Evolutionary conservation across 208 protist genomes (phyloP).

Genomic region (Leishmania tropica): DNA sequence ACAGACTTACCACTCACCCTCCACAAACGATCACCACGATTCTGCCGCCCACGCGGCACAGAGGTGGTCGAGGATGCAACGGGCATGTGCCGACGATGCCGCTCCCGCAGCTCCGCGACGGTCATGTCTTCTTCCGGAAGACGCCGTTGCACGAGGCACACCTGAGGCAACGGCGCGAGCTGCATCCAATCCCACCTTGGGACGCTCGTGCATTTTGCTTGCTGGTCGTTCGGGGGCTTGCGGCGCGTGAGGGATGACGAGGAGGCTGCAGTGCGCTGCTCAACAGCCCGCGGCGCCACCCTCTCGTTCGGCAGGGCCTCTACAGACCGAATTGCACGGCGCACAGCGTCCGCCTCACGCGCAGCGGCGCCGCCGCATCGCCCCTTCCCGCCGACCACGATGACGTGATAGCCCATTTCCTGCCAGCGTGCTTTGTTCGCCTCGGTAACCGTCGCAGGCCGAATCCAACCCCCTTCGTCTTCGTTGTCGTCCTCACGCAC

Average conservation of each 20-base stretch:
- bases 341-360: not conserved
- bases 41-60: not conserved
- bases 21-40: not conserved
- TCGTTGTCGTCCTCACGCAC: not conserved
- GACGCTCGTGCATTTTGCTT: not conserved
- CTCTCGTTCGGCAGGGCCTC: not conserved
- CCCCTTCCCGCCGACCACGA: constrained; percentile 47
- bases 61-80: not conserved
- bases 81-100: not conserved
- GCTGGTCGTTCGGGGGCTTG: not conserved
- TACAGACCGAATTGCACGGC: constrained; percentile 6
- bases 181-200: constrained; percentile 37
- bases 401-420: constrained; percentile 78
- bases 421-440: constrained; percentile 52
- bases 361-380: not conserved
- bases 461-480: constrained; percentile 13
- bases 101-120: constrained; percentile 15
- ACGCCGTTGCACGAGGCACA: constrained; percentile 68
- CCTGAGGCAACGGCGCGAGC: constrained; percentile 47
- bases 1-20: constrained; percentile 9
- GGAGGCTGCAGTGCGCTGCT: not conserved
- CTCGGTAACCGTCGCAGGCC: constrained; percentile 12
- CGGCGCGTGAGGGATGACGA: not conserved
- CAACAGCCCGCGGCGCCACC: not conserved
- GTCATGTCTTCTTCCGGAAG: constrained; percentile 29